A percentile compares a stretch with the other conserved stretches of the same genome.
Conservation (phyloP, 2,329 filamentous ascomycete genomes). For the Colletotrichum sp. region DNA sequence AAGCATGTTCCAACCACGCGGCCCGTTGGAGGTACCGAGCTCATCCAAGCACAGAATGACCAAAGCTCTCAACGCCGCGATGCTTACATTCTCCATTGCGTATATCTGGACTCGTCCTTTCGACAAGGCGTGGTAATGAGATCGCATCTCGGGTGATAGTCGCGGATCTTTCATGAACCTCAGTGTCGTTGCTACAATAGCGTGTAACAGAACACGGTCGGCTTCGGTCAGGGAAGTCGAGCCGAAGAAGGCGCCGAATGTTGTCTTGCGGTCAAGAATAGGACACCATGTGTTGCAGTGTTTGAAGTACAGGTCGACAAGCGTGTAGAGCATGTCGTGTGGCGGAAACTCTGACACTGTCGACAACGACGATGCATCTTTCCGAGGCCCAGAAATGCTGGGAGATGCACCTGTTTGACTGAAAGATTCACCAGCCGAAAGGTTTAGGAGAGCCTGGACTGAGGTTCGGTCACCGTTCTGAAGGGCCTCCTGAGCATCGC, state of each 20-base stretch:
- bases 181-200: slow-evolving; percentile 48
- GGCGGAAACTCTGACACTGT: slow-evolving; percentile 58
- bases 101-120: slow-evolving; percentile 45
- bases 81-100: slow-evolving; percentile 44
- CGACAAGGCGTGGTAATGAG: slow-evolving; percentile 43
- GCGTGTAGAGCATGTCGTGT: slow-evolving; percentile 63
- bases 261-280: slow-evolving; percentile 48
- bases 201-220: slow-evolving; percentile 45
- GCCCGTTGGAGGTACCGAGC: slow-evolving; percentile 46
- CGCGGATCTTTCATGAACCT: slow-evolving; percentile 45
- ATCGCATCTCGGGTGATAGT: slow-evolving; percentile 39
- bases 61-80: slow-evolving; percentile 42
- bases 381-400: slow-evolving; percentile 10
- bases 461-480: slow-evolving; percentile 23
- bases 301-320: slow-evolving; percentile 68
- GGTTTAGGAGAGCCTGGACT: slow-evolving; percentile 23
- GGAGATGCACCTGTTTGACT: not conserved
- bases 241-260: slow-evolving; percentile 44
- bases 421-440: slow-evolving; percentile 18
- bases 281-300: slow-evolving; percentile 67
- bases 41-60: slow-evolving; percentile 48
- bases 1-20: slow-evolving; percentile 46
- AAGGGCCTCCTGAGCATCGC: slow-evolving; percentile 33
- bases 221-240: slow-evolving; percentile 42
- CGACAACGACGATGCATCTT: slow-evolving; percentile 33